These are phyloP conservation scores for Aspergillus homomorphus DNA, from an alignment of 495 filamentous ascomycete species.

Conservation along the genomic window DNA sequence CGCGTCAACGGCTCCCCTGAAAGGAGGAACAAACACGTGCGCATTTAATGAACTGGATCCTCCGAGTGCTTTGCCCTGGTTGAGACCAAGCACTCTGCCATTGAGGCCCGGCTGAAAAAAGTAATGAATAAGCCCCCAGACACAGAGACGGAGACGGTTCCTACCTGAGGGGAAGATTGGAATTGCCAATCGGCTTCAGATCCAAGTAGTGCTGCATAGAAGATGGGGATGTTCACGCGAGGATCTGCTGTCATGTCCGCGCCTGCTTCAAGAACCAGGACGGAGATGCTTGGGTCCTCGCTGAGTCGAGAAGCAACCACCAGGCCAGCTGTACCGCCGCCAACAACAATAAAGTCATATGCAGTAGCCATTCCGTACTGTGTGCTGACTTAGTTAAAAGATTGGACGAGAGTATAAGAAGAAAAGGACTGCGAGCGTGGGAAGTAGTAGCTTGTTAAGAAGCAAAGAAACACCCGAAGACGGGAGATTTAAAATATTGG, in stretches of 20 bases:
- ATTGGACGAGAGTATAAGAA: constrained; percentile 6
- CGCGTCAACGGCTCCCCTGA: constrained; percentile 5
- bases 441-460: constrained; percentile 1
- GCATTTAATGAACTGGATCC: constrained; percentile 9
- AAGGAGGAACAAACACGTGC: constrained; percentile 9
- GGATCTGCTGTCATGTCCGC: constrained; percentile 24
- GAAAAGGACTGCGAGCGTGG: constrained; percentile 4
- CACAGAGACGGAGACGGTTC: constrained; percentile 3
- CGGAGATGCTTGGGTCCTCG: constrained; percentile 36
- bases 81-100: constrained; percentile 6
- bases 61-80: constrained; percentile 8
- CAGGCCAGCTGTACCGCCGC: constrained; percentile 48
- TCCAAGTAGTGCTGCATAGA: constrained; percentile 8
- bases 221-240: constrained; percentile 7
- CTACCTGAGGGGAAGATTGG: constrained; percentile 7
- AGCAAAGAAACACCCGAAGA: neutral
- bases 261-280: constrained; percentile 56
- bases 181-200: constrained; percentile 8
- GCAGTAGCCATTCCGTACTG: constrained; percentile 6
- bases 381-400: constrained; percentile 1
- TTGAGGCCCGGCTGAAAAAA: constrained; percentile 7
- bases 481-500: neutral
- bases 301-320: constrained; percentile 49
- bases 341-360: constrained; percentile 19
- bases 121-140: constrained; percentile 2